Conservation (phyloP, 331 rosid genomes). For the Malus hybrid region DNA sequence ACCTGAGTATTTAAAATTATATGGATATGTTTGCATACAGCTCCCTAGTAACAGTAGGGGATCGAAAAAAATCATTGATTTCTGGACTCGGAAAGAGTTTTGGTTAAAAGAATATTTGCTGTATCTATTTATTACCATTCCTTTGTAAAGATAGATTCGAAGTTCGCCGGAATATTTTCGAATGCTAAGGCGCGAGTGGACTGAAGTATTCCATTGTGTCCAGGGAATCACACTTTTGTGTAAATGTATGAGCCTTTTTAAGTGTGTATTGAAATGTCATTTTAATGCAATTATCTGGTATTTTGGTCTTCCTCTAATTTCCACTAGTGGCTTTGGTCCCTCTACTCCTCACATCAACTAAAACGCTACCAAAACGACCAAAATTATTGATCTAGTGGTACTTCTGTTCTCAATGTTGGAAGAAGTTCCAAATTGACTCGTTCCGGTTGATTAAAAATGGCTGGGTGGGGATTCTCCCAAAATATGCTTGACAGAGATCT, state of each 20-base stretch:
- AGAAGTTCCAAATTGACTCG: too few species aligned
- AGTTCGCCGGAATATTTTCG: constrained; percentile 7
- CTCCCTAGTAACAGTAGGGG: constrained; percentile 19
- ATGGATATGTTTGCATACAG: constrained; percentile 20
- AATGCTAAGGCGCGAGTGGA: constrained; percentile 15
- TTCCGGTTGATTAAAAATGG: too few species aligned
- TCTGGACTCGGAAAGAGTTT: constrained; percentile 20
- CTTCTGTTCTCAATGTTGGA: too few species aligned
- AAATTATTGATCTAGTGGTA: too few species aligned
- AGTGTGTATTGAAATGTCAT: not conserved
- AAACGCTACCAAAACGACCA: too few species aligned
- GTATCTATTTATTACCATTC: constrained; percentile 42
- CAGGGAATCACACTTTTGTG: constrained; percentile 29
- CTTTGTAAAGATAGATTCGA: constrained; percentile 48
- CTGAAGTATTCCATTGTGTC: constrained; percentile 9
- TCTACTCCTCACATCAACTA: not conserved
- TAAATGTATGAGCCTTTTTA: constrained; percentile 32
- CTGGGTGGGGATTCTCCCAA: too few species aligned
- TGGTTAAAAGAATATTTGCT: constrained; percentile 20
- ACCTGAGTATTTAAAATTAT: not conserved
- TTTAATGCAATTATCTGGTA: not conserved
- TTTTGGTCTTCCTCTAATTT: not conserved
- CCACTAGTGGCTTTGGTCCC: not conserved
- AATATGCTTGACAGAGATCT: too few species aligned
- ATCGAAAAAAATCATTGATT: constrained; percentile 21